Evolutionary conservation across 2,329 filamentous ascomycete genomes (phyloP).

Genomic region (Hymenoscyphus infarciens): DNA sequence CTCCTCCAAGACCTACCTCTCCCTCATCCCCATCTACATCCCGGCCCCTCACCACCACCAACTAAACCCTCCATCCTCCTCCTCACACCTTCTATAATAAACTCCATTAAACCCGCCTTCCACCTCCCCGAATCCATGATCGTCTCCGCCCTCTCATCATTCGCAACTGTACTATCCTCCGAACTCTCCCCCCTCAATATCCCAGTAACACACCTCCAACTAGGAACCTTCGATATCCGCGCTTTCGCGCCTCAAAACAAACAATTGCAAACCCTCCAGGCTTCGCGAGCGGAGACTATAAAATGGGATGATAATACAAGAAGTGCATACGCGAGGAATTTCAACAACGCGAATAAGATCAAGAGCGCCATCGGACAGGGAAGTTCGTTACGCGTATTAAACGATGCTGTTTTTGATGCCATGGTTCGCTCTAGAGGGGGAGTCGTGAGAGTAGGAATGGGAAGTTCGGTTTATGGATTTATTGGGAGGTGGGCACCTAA

Average conservation of each 20-base stretch:
- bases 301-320: slow-evolving; percentile 62
- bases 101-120: slow-evolving; percentile 74
- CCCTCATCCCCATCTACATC: slow-evolving; percentile 30
- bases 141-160: slow-evolving; percentile 82
- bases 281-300: slow-evolving; percentile 52
- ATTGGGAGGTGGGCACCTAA: slow-evolving; percentile 78
- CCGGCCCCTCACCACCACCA: slow-evolving; percentile 41
- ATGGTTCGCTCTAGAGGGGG: slow-evolving; percentile 58
- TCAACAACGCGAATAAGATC: slow-evolving; percentile 52
- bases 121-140: slow-evolving; percentile 83
- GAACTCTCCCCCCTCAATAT: slow-evolving; percentile 76
- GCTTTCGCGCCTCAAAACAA: slow-evolving; percentile 52
- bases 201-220: slow-evolving; percentile 79
- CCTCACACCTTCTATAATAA: slow-evolving; percentile 75
- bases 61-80: slow-evolving; percentile 67
- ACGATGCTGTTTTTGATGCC: slow-evolving; percentile 87
- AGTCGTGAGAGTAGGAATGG: slow-evolving; percentile 77
- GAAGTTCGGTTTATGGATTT: slow-evolving; percentile 78
- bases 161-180: slow-evolving; percentile 73
- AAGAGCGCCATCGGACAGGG: slow-evolving; percentile 42
- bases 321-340: slow-evolving; percentile 60
- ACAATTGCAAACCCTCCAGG: slow-evolving; percentile 35
- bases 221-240: slow-evolving; percentile 85
- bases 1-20: slow-evolving; percentile 59
- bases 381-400: slow-evolving; percentile 72